Percentiles rank a stretch among this genome's conserved stretches.
phyloP scores from a whole-genome alignment of 1,139 yeast genomes.

The Suzukiozyma palmioleophila region DNA sequence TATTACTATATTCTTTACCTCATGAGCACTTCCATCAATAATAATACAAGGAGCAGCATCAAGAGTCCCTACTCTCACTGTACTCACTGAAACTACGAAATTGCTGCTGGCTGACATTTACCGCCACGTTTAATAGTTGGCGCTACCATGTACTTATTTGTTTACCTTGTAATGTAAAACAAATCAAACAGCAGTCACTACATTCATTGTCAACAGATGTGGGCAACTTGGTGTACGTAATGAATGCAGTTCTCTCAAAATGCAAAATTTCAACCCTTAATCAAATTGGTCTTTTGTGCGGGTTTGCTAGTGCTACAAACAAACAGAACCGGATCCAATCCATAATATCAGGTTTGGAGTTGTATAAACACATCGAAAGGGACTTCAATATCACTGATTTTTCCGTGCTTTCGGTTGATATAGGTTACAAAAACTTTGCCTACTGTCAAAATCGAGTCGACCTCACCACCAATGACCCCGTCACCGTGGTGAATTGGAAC shows the following conservation, averaged over 20 bases:
- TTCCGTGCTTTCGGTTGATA: slow-evolving; percentile 28
- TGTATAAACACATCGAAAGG: slow-evolving; percentile 11
- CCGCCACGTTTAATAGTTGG: no score
- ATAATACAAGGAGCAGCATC: no score
- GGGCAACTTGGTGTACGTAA: not conserved
- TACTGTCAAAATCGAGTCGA: slow-evolving; percentile 24
- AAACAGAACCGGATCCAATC: slow-evolving; percentile 22
- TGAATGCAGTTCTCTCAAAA: slow-evolving; percentile 5
- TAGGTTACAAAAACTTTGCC: slow-evolving; percentile 41
- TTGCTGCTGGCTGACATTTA: no score
- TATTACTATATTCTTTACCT: no score
- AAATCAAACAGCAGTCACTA: no score
- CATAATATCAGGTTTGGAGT: slow-evolving; percentile 18
- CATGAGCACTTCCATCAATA: no score
- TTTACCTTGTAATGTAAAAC: no score
- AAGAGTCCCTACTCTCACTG: no score
- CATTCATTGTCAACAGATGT: no score
- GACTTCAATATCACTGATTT: slow-evolving; percentile 12
- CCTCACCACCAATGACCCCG: slow-evolving; percentile 9
- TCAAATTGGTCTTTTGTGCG: slow-evolving; percentile 33
- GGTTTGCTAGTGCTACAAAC: slow-evolving; percentile 25
- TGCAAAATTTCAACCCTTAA: slow-evolving; percentile 19
- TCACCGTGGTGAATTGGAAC: slow-evolving; percentile 21
- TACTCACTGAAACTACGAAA: no score
- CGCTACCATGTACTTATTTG: no score